Percentiles rank a stretch among this genome's conserved stretches.
Conservation (phyloP, 2,329 filamentous ascomycete species). For the Aspergillus fischeri region DNA sequence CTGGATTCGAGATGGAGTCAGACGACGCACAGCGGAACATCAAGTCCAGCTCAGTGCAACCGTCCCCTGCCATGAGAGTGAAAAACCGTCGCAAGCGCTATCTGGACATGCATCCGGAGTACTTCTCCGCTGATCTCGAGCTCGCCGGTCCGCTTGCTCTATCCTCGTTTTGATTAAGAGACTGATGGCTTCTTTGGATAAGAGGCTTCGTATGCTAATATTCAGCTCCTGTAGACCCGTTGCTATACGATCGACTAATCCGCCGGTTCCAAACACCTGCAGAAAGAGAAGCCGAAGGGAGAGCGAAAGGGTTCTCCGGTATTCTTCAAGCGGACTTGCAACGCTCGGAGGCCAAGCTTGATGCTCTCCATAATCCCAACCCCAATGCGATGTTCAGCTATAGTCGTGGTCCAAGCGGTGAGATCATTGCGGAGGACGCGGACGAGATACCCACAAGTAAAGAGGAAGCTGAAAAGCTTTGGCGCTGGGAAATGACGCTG, state of each 20-base stretch:
- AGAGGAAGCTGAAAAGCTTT: slow-evolving; percentile 64
- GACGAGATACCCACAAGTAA: slow-evolving; percentile 56
- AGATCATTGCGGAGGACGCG: slow-evolving; percentile 55
- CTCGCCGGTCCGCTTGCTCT: slow-evolving; percentile 51
- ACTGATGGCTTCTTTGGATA: slow-evolving; percentile 12
- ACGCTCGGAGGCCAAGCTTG: slow-evolving; percentile 71
- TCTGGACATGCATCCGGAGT: slow-evolving; percentile 66
- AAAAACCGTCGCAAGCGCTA: slow-evolving; percentile 78
- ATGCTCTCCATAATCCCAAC: slow-evolving; percentile 54
- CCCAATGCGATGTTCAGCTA: slow-evolving; percentile 49
- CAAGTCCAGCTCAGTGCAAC: slow-evolving; percentile 21
- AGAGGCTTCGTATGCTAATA: slow-evolving; percentile 24
- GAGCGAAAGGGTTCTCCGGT: slow-evolving; percentile 71
- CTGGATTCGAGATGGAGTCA: slow-evolving; percentile 19
- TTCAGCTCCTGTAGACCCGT: slow-evolving; percentile 54
- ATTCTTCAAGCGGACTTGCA: slow-evolving; percentile 72
- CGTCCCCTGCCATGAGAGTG: slow-evolving; percentile 46
- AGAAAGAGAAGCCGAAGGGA: slow-evolving; percentile 71
- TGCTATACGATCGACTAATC: slow-evolving; percentile 77
- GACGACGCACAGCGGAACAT: slow-evolving; percentile 2
- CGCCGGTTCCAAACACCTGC: slow-evolving; percentile 68
- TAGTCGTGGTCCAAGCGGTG: slow-evolving; percentile 48
- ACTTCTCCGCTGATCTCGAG: slow-evolving; percentile 63
- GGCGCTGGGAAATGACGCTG: slow-evolving; percentile 67
- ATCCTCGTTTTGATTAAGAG: slow-evolving; percentile 16